Conservation (phyloP, 257 asterid species). For the Ehretia macrophylla region DNA sequence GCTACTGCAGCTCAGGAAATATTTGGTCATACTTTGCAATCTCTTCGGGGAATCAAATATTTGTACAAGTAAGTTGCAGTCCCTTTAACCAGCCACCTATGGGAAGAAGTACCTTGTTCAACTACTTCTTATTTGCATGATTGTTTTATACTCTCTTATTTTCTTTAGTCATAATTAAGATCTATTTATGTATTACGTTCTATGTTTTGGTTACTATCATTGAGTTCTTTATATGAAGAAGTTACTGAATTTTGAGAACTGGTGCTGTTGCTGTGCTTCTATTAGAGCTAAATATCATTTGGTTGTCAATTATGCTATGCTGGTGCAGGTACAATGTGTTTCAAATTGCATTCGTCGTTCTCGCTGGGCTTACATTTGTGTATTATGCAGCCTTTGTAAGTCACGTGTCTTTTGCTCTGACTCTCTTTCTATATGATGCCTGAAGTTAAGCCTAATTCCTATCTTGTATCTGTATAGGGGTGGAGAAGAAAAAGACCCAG, state of each 20-base stretch:
- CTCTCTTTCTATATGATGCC: constrained; percentile 2
- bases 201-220: too few species aligned
- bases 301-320: too few species aligned
- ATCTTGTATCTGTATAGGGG: constrained; percentile 42
- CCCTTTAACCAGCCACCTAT: neutral
- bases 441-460: constrained; percentile 9
- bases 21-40: constrained; percentile 92
- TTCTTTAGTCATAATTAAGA: neutral
- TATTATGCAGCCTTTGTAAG: constrained; percentile 88
- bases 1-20: constrained; percentile 99
- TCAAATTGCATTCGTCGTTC: constrained; percentile 79
- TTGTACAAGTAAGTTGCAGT: constrained; percentile 75
- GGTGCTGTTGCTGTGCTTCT: neutral
- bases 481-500: constrained; percentile 78
- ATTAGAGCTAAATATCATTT: constrained; percentile 5
- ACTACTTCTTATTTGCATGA: too few species aligned
- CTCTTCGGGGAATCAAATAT: constrained; percentile 96
- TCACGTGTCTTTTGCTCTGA: constrained; percentile 1
- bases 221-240: neutral
- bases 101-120: too few species aligned
- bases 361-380: constrained; percentile 93
- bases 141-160: too few species aligned
- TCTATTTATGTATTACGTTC: too few species aligned
- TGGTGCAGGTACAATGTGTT: constrained; percentile 91
- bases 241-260: neutral